These are phyloP conservation scores for Balansia obtecta DNA, from an alignment of 2,329 filamentous ascomycete genomes.

Conservation along the genomic window DNA sequence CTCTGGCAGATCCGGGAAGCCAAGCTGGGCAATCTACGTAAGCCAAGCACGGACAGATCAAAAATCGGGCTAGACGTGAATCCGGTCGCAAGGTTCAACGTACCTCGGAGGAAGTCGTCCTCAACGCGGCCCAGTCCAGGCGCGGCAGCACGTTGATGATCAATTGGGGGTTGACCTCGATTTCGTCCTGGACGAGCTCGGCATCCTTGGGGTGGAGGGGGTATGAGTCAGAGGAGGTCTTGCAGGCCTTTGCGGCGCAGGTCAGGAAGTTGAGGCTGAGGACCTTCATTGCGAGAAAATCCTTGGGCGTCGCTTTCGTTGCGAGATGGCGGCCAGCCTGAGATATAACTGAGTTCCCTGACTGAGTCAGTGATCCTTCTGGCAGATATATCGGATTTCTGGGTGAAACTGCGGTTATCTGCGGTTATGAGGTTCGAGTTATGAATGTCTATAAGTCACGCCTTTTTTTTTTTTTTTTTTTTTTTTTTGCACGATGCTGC, in stretches of 20 bases:
- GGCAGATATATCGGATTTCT: neutral
- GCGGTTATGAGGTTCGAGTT: neutral
- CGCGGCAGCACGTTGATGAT: constrained; percentile 75
- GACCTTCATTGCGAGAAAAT: constrained; percentile 59
- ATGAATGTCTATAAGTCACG: constrained; percentile 13
- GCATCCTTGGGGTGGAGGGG: constrained; percentile 88
- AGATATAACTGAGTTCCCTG: no score
- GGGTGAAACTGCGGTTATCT: no score
- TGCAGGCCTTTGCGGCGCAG: constrained; percentile 93
- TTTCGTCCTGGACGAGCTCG: constrained; percentile 77
- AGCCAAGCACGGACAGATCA: no score
- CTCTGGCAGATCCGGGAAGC: constrained; percentile 61
- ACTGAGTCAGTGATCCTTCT: no score
- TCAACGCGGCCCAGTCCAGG: constrained; percentile 77
- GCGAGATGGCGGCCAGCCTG: no score
- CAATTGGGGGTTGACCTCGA: constrained; percentile 70
- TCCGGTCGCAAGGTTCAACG: constrained; percentile 11
- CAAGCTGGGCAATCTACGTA: constrained; percentile 42
- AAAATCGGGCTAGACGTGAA: no score
- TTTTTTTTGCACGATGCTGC: constrained; percentile 13
- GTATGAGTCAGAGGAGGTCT: constrained; percentile 65
- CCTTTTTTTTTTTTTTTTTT: constrained; percentile 20
- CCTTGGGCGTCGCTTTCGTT: no score
- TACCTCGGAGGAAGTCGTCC: constrained; percentile 66
- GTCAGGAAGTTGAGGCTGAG: constrained; percentile 93